Evolutionary conservation across 2,329 filamentous ascomycete species (phyloP).

Genomic region (Beauveria caledonica): DNA sequence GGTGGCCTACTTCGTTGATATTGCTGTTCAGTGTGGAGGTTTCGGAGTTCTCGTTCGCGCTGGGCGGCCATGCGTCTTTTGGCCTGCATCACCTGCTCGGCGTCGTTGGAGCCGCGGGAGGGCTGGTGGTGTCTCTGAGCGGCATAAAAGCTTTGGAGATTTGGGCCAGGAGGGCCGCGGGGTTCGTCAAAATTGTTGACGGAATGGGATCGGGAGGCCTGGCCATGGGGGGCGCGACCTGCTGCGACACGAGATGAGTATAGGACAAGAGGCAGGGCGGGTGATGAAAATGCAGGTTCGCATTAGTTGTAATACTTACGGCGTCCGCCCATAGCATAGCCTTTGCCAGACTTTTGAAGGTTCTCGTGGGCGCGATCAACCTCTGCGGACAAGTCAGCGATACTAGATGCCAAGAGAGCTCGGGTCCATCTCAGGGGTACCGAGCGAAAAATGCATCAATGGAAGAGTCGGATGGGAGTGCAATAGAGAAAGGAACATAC

Average conservation of each 20-base stretch:
- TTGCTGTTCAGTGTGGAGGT: slow-evolving; percentile 99
- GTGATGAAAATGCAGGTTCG: background rate
- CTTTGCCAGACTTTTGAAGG: slow-evolving; percentile 91
- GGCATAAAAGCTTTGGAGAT: slow-evolving; percentile 90
- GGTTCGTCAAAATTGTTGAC: slow-evolving; percentile 74
- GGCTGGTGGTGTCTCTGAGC: slow-evolving; percentile 88
- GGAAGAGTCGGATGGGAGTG: background rate
- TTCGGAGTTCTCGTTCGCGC: slow-evolving; percentile 96
- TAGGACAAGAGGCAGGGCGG: slow-evolving; percentile 4
- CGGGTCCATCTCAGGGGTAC: slow-evolving; percentile 6
- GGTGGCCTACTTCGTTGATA: slow-evolving; percentile 97
- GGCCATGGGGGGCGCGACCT: slow-evolving; percentile 56
- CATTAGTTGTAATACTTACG: slow-evolving; percentile 59
- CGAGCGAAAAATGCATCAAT: background rate
- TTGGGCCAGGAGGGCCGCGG: slow-evolving; percentile 59
- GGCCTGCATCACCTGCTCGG: slow-evolving; percentile 97
- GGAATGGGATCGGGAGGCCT: slow-evolving; percentile 69
- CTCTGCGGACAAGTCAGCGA: slow-evolving; percentile 49
- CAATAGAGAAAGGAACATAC: slow-evolving; percentile 45
- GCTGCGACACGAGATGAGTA: slow-evolving; percentile 39
- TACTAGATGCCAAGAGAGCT: background rate
- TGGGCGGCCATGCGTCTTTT: slow-evolving; percentile 99
- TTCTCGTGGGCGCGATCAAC: slow-evolving; percentile 95
- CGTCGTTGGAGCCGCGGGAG: slow-evolving; percentile 76
- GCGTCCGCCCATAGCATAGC: slow-evolving; percentile 65